Percentiles rank a stretch among this genome's conserved stretches.
Evolutionary conservation across 129 eudicot genomes (phyloP).

Genomic region (Oenanthe sinensis): DNA sequence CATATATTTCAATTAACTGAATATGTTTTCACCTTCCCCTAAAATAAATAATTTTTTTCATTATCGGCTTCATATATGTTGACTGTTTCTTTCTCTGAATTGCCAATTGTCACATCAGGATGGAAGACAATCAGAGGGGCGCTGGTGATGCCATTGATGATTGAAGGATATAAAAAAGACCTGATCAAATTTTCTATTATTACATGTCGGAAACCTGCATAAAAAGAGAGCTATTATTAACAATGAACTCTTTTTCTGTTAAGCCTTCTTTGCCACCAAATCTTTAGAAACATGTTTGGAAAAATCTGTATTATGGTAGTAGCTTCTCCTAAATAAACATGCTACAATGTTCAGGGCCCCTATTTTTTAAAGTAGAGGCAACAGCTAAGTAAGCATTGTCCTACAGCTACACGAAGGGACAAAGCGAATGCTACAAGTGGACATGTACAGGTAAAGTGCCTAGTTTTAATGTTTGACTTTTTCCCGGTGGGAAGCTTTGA

Average conservation of each 20-base stretch:
- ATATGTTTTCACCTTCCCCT: too few relatives aligned
- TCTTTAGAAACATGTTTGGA: background rate
- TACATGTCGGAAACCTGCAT: slow-evolving; percentile 53
- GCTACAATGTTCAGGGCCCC: background rate
- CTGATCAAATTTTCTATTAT: slow-evolving; percentile 73
- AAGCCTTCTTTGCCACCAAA: background rate
- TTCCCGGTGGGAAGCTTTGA: background rate
- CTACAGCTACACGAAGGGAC: background rate
- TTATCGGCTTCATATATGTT: background rate
- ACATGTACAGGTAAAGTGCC: background rate
- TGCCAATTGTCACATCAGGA: slow-evolving; percentile 32
- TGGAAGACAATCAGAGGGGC: slow-evolving; percentile 90
- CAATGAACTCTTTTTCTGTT: background rate
- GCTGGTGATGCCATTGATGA: slow-evolving; percentile 83
- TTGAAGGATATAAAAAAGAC: slow-evolving; percentile 71
- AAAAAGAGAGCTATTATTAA: background rate
- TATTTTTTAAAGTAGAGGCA: background rate
- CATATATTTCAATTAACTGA: background rate
- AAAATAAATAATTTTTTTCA: background rate
- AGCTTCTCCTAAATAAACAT: background rate
- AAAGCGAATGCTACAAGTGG: background rate
- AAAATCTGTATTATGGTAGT: background rate
- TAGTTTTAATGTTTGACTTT: background rate
- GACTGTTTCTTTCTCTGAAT: background rate
- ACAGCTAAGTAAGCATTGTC: background rate